These are phyloP conservation scores for Tetradesmus lagerheimii DNA, from an alignment of 139 green algal species.

Conservation along the genomic window DNA sequence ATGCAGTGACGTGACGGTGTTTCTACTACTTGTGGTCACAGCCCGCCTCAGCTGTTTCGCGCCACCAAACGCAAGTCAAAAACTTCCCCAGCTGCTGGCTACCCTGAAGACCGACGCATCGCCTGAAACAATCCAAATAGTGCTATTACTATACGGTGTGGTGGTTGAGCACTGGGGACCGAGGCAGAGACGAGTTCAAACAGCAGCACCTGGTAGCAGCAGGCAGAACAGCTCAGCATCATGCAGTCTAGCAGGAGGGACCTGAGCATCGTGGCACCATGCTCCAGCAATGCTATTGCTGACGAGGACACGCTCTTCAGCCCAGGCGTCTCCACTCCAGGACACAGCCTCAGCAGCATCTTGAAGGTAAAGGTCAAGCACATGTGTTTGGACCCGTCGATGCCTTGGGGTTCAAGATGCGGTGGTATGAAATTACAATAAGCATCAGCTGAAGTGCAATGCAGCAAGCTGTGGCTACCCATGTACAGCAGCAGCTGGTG, in stretches of 20 bases:
- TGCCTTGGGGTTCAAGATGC: not conserved
- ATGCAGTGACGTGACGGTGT: not conserved
- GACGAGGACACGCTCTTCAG: slow-evolving; percentile 26
- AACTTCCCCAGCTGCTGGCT: not conserved
- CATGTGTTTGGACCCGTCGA: not conserved
- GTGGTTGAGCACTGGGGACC: not conserved
- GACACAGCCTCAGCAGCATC: slow-evolving; percentile 10
- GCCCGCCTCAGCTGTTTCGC: not conserved
- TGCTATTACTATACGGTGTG: no score
- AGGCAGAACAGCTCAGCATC: not conserved
- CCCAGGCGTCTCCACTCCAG: slow-evolving; percentile 24
- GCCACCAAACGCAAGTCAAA: not conserved
- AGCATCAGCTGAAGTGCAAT: no score
- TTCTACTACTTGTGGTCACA: not conserved
- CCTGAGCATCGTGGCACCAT: not conserved
- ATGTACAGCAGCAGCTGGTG: no score
- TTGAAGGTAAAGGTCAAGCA: not conserved
- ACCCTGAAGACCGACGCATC: not conserved
- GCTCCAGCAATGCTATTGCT: not conserved
- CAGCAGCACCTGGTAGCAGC: not conserved
- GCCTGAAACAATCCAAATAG: no score
- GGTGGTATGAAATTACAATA: not conserved
- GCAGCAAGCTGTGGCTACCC: no score
- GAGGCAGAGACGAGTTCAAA: not conserved
- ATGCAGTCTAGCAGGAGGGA: not conserved